phyloP scores from a whole-genome alignment of 176 grass and related monocot genomes.

The Triticum monococcum region DNA sequence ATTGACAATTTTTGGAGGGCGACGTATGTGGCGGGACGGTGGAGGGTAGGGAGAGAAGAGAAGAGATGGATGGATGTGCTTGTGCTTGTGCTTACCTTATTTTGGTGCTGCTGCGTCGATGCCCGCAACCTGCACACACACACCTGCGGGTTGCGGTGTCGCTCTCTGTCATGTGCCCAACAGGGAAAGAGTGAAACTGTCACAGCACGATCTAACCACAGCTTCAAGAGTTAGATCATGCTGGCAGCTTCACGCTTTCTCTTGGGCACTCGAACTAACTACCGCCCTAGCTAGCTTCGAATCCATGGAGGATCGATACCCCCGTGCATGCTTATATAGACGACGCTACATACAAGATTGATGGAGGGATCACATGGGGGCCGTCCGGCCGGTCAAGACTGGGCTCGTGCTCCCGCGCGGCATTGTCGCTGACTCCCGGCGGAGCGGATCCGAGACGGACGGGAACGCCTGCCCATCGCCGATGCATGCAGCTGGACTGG shows the following conservation, averaged over 20 bases:
- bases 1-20: too few species aligned
- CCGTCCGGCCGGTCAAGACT: not conserved
- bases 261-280: slow-evolving; percentile 34
- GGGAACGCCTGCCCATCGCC: not conserved
- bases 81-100: too few species aligned
- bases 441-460: slow-evolving; percentile 30
- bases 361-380: slow-evolving; percentile 14
- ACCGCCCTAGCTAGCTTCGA: too few species aligned
- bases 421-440: slow-evolving; percentile 40
- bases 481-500: too few species aligned
- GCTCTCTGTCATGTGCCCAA: slow-evolving; percentile 33
- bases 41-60: too few species aligned
- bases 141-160: too few species aligned
- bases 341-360: not conserved
- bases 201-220: slow-evolving; percentile 83
- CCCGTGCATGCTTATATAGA: slow-evolving; percentile 12
- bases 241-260: slow-evolving; percentile 95
- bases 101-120: too few species aligned
- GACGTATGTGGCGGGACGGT: too few species aligned
- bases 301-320: not conserved
- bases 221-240: slow-evolving; percentile 66
- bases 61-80: too few species aligned
- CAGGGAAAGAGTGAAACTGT: slow-evolving; percentile 88
- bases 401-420: not conserved
- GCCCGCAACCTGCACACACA: too few species aligned